Conservation (phyloP, 495 filamentous ascomycete genomes). For the Ramalina intermedia region DNA sequence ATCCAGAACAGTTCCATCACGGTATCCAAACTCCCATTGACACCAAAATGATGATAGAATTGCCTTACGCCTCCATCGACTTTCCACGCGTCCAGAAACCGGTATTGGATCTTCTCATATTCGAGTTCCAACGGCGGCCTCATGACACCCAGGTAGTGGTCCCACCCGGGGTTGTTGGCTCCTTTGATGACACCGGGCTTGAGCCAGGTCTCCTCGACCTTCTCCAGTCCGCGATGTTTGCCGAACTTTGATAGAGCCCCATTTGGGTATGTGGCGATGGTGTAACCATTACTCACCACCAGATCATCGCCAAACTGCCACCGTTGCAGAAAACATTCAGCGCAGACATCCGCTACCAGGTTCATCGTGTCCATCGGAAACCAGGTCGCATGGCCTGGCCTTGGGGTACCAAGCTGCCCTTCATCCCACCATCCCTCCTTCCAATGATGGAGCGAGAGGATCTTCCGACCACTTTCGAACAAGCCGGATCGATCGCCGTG, state of each 20-base stretch:
- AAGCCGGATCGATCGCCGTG: constrained; percentile 36
- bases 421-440: constrained; percentile 39
- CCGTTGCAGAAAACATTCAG: constrained; percentile 42
- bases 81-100: constrained; percentile 5
- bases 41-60: constrained; percentile 5
- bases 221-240: constrained; percentile 8
- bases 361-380: constrained; percentile 32
- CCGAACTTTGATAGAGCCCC: constrained; percentile 15
- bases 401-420: background rate
- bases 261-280: constrained; percentile 35
- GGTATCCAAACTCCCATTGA: background rate
- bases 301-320: constrained; percentile 41
- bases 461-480: constrained; percentile 36
- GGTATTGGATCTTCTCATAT: constrained; percentile 7
- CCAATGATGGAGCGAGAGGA: constrained; percentile 46
- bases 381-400: background rate
- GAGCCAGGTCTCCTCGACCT: constrained; percentile 35
- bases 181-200: constrained; percentile 9
- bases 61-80: constrained; percentile 6
- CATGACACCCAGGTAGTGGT: constrained; percentile 4
- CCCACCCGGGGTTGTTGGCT: constrained; percentile 3
- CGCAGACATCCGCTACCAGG: constrained; percentile 37
- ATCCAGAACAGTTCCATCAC: constrained; percentile 5
- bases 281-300: constrained; percentile 44
- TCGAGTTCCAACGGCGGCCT: constrained; percentile 5